Conservation (phyloP, 2,329 filamentous ascomycete genomes). For the Pyricularia sp. region DNA sequence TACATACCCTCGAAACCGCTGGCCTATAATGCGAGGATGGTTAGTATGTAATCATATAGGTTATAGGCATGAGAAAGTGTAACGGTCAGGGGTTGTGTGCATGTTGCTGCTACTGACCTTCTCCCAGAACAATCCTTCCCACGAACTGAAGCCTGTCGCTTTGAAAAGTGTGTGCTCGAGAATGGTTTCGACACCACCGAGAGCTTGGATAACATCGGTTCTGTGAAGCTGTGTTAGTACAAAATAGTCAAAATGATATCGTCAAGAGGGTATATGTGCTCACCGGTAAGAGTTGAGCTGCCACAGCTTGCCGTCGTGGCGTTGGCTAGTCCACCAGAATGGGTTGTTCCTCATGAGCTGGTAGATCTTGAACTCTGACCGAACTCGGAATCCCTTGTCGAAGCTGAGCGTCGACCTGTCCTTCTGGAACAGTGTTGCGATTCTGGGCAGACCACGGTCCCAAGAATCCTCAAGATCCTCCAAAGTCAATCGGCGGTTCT, state of each 20-base stretch:
- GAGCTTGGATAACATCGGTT: slow-evolving; percentile 91
- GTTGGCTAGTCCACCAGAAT: slow-evolving; percentile 98
- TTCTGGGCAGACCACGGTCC: slow-evolving; percentile 94
- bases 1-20: neutral
- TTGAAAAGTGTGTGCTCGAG: slow-evolving; percentile 96
- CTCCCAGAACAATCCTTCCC: slow-evolving; percentile 91
- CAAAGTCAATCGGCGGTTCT: slow-evolving; percentile 87
- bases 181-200: slow-evolving; percentile 96
- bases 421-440: slow-evolving; percentile 98
- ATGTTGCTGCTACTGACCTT: neutral
- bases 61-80: neutral
- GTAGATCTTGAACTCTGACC: slow-evolving; percentile 96
- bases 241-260: no score
- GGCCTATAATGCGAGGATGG: neutral
- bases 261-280: neutral
- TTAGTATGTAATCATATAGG: neutral
- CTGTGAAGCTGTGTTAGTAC: slow-evolving; percentile 21
- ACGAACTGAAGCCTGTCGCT: slow-evolving; percentile 82
- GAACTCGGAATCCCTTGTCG: slow-evolving; percentile 93
- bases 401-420: slow-evolving; percentile 94
- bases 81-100: neutral
- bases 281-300: slow-evolving; percentile 69
- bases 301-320: slow-evolving; percentile 96
- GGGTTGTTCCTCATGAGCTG: slow-evolving; percentile 99
- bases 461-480: slow-evolving; percentile 97